phyloP scores from a whole-genome alignment of 257 asterid genomes.

The Jaltomata sinuosa region DNA sequence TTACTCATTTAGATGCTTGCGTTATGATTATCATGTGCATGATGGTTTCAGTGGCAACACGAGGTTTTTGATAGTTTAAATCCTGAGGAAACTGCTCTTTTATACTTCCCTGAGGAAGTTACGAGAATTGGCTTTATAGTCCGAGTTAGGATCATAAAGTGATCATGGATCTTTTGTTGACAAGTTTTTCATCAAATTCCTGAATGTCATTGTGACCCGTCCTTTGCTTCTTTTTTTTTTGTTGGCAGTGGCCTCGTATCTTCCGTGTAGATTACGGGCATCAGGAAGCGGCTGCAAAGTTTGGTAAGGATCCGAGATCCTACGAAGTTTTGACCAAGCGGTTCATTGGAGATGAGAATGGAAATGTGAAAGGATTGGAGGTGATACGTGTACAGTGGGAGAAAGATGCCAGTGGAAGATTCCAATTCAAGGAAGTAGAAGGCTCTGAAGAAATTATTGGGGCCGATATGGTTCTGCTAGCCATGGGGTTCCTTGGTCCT shows the following conservation, averaged over 20 bases:
- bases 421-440: constrained; percentile 87
- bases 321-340: constrained; percentile 90
- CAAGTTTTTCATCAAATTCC: background rate
- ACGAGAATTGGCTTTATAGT: background rate
- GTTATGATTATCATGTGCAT: background rate
- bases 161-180: background rate
- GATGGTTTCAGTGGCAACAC: background rate
- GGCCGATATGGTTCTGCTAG: constrained; percentile 79
- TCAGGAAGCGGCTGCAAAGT: constrained; percentile 86
- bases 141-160: background rate
- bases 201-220: background rate
- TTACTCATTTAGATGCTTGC: background rate
- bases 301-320: constrained; percentile 95
- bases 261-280: constrained; percentile 97
- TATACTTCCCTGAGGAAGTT: background rate
- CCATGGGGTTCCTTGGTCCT: constrained; percentile 99
- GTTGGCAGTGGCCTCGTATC: constrained; percentile 83
- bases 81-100: background rate
- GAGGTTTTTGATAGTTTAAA: background rate
- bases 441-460: constrained; percentile 90
- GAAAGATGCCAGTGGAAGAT: constrained; percentile 79
- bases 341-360: constrained; percentile 76
- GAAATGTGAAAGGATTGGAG: constrained; percentile 76
- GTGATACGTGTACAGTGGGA: constrained; percentile 78
- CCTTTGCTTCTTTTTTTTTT: background rate